Base-by-base conservation (phyloP, 192 early-diverging fungal species). In the Haplosporangium gracile region DNA sequence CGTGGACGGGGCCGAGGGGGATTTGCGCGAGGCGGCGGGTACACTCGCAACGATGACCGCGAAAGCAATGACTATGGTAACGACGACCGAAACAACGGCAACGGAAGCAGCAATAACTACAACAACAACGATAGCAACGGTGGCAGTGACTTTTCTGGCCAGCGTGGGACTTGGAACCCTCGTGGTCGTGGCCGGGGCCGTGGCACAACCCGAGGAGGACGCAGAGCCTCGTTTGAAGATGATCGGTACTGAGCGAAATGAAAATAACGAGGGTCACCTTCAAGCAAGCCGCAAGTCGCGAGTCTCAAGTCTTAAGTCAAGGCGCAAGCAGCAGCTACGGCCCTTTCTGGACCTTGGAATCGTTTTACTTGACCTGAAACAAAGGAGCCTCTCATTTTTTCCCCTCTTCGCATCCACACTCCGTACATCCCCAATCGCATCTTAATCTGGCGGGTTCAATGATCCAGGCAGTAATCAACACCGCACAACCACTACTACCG, bases 181-280 rank as follows among this genome's bases (percentile, higher is more conserved):
- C 78, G 70, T 20, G 77, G 77, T 43, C 68, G 68, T 24, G 68
- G 77, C 42, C 70, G 78, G 5, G 69, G 77, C 18, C 77, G 77
- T 32, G 68, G 76, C 60, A 18, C 24, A 36, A 47, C 32, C 34
- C 43, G 70, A 42, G 63, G 78, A 32, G 63, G 78, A 43, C 45
- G 53, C 63, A 55, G 39, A 71, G 38, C 70, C 26, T n/a, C 78
- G n/a, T 79, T 70, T 65, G 53, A 69, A 5, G 76, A 77, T 18
- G 65, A 77, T 63, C 57, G 75, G 15, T 38, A 76, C 15, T 40
- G 40, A 60, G 38, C 22, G 39, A 74, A 43, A 74, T 45, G 29
- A 32, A 51, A 49, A 43, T 7, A 74, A 34, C 47, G 29, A 45
- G 29, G 11, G 24, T 18, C 20, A 24, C 26, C 29, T 2, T 0